A percentile compares a stretch with the other conserved stretches of the same genome.
Conservation (phyloP, 1,284 basidiomycete species). For the Ceraceosorus bombacis region DNA sequence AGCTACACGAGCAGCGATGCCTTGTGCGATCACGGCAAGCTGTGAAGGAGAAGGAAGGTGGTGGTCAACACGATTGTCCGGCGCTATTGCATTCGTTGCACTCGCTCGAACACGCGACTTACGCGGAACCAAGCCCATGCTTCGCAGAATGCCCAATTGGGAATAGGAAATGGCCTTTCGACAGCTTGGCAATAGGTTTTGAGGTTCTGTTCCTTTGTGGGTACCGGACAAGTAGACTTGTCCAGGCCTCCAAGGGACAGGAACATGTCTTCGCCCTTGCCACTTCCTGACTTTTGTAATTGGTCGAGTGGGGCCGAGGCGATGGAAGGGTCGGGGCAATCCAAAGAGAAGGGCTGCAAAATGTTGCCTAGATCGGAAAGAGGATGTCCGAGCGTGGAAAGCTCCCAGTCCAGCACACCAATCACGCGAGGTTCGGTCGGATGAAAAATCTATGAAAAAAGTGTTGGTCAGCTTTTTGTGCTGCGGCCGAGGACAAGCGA, state of each 20-base stretch:
- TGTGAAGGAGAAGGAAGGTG: constrained; percentile 16
- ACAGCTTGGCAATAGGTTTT: constrained; percentile 63
- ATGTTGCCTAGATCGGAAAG: constrained; percentile 87
- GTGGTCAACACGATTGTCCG: constrained; percentile 2
- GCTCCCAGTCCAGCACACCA: constrained; percentile 91
- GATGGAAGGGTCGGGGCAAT: constrained; percentile 10
- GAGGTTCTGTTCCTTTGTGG: constrained; percentile 64
- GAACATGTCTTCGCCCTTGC: constrained; percentile 18
- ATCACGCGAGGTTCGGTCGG: constrained; percentile 84
- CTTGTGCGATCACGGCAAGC: constrained; percentile 80
- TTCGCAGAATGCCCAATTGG: constrained; percentile 66
- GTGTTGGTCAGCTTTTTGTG: neutral
- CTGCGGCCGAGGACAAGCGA: neutral
- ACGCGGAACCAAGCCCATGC: constrained; percentile 85
- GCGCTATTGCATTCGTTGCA: constrained; percentile 3
- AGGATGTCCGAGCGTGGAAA: constrained; percentile 62
- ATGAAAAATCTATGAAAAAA: constrained; percentile 63
- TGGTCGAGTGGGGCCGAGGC: constrained; percentile 17
- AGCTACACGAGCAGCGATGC: constrained; percentile 80
- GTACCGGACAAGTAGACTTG: constrained; percentile 54
- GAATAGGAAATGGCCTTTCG: constrained; percentile 62
- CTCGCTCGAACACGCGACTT: constrained; percentile 37
- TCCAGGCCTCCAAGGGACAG: constrained; percentile 50
- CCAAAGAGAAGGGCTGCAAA: constrained; percentile 57
- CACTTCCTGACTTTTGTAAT: constrained; percentile 7